Percentiles rank a stretch among this genome's conserved stretches.
phyloP scores from a whole-genome alignment of 169 alveolate species.

The Theileria sp. region DNA sequence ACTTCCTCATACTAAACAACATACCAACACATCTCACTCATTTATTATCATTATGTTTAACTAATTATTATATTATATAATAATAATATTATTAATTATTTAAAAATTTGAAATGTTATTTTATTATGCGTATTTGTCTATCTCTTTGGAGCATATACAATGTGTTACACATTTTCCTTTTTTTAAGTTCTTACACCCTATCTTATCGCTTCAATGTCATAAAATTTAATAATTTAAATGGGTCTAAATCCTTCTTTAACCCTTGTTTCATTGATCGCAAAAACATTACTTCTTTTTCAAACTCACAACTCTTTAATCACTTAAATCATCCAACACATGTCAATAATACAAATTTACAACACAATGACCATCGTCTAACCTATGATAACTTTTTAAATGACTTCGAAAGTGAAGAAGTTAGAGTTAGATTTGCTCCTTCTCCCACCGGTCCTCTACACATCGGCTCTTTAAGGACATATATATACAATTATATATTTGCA shows the following conservation, averaged over 20 bases:
- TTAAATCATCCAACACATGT: neutral
- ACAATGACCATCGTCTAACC: neutral
- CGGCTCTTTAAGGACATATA: slow-evolving; percentile 80
- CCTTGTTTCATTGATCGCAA: neutral
- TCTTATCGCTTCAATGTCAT: neutral
- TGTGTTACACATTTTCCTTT: neutral
- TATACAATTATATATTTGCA: slow-evolving; percentile 76
- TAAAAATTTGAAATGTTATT: neutral
- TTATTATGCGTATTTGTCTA: neutral
- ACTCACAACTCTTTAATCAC: neutral
- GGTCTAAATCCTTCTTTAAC: neutral
- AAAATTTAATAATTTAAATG: neutral
- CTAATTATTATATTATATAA: neutral
- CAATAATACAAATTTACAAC: neutral
- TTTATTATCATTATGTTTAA: neutral
- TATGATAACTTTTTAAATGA: neutral
- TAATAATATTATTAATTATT: no score
- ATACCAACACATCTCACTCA: neutral
- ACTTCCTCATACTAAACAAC: neutral
- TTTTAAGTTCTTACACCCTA: neutral
- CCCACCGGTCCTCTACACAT: slow-evolving; percentile 82
- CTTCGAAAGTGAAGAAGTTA: slow-evolving; percentile 2
- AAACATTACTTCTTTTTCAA: neutral
- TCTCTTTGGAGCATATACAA: neutral
- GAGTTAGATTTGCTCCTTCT: slow-evolving; percentile 68